Evolutionary conservation across 1,139 yeast species (phyloP).

Genomic region (Petasospora rhodanensis): DNA sequence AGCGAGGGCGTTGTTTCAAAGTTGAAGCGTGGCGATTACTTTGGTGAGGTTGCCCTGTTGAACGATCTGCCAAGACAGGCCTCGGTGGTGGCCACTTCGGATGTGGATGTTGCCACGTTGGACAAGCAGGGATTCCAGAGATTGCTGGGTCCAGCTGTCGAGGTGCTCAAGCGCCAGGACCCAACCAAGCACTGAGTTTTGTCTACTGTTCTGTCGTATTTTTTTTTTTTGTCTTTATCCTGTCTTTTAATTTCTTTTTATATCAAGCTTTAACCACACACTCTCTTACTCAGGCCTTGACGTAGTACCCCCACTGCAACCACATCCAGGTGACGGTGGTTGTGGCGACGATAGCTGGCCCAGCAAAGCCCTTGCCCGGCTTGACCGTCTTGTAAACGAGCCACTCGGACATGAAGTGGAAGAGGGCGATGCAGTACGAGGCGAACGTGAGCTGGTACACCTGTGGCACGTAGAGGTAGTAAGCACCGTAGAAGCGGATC

Average conservation of each 20-base stretch:
- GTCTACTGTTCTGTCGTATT: too few species aligned
- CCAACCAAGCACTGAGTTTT: slow-evolving; percentile 56
- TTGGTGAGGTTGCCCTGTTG: slow-evolving; percentile 91
- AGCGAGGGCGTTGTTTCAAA: slow-evolving; percentile 58
- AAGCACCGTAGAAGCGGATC: slow-evolving; percentile 84
- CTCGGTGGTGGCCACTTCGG: slow-evolving; percentile 73
- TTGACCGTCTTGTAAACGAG: slow-evolving; percentile 70
- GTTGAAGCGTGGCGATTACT: slow-evolving; percentile 81
- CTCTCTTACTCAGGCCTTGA: slow-evolving; percentile 22
- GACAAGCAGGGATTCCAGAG: slow-evolving; percentile 93
- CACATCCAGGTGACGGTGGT: slow-evolving; percentile 59
- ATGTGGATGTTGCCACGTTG: slow-evolving; percentile 81
- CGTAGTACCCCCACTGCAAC: slow-evolving; percentile 49
- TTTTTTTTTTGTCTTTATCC: too few species aligned
- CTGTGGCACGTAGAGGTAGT: slow-evolving; percentile 59
- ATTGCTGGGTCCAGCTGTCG: slow-evolving; percentile 88
- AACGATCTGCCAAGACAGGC: slow-evolving; percentile 95
- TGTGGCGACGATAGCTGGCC: slow-evolving; percentile 74
- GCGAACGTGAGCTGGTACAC: slow-evolving; percentile 76
- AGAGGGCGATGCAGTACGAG: slow-evolving; percentile 79
- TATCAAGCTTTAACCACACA: too few species aligned
- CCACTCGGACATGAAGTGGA: slow-evolving; percentile 85
- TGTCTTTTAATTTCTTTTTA: too few species aligned
- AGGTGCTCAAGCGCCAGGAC: slow-evolving; percentile 73
- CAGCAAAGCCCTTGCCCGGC: slow-evolving; percentile 82